phyloP scores from a whole-genome alignment of 495 filamentous ascomycete species.

The Hypoxylon intermedium region DNA sequence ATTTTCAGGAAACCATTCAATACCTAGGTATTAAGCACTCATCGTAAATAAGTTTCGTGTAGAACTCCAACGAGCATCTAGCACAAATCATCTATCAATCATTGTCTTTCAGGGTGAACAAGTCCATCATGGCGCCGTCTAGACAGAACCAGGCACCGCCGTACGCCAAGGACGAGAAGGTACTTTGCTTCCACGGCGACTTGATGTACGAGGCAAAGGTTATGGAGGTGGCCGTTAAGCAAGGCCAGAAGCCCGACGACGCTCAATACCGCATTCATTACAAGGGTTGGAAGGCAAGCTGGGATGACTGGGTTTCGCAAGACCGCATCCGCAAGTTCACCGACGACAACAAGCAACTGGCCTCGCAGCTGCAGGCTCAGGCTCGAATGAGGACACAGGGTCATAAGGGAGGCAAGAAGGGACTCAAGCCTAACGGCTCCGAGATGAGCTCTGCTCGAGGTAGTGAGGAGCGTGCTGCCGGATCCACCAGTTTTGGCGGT shows the following conservation, averaged over 20 bases:
- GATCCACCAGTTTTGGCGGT: slow-evolving; percentile 66
- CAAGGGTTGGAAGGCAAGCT: slow-evolving; percentile 99
- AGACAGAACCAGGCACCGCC: slow-evolving; percentile 55
- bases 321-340: slow-evolving; percentile 94
- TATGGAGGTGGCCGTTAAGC: slow-evolving; percentile 70
- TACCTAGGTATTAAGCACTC: not conserved
- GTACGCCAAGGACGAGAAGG: slow-evolving; percentile 88
- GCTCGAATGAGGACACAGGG: slow-evolving; percentile 58
- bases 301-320: slow-evolving; percentile 98
- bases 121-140: slow-evolving; percentile 47
- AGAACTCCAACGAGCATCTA: too few relatives aligned
- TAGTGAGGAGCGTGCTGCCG: slow-evolving; percentile 83
- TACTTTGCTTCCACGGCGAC: slow-evolving; percentile 95
- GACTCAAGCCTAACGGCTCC: slow-evolving; percentile 65
- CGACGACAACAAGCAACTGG: slow-evolving; percentile 90
- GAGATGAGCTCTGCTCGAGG: slow-evolving; percentile 81
- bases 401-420: slow-evolving; percentile 61
- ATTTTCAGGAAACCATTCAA: too few relatives aligned
- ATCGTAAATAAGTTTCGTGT: not conserved
- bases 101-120: not conserved
- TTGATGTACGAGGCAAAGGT: slow-evolving; percentile 97
- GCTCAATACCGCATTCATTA: slow-evolving; percentile 94
- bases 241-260: slow-evolving; percentile 72
- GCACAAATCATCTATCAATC: not conserved
- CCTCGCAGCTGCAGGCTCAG: slow-evolving; percentile 68